Base-by-base conservation (phyloP, 2,329 filamentous ascomycete genomes). In the Alternaria sp. region DNA sequence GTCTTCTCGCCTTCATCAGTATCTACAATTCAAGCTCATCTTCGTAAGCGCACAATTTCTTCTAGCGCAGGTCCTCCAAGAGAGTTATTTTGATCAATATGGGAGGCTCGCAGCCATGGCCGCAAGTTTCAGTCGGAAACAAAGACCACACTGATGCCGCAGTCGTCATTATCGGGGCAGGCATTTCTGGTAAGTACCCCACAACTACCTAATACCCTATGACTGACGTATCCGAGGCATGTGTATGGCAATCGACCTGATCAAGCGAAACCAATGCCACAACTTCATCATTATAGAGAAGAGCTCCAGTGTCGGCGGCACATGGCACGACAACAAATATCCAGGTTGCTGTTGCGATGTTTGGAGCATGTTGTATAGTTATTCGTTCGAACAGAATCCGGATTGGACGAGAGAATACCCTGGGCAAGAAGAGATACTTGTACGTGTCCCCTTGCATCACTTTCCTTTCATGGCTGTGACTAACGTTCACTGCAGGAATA, bases 241-340 rank as follows among this genome's bases (percentile, higher is more conserved):
- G 69, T 85, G 83, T 63, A 83, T 81, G 68, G 84, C 84, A 13
- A 86, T 87, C 56, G 83, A 86, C 53, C 76, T 87, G 39, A 80
- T 87, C 65, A 82, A 80, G 54, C 74, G 77, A 8, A 82, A 82
- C 64, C 79, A 82, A 42, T 82, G 80, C 62, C 79, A 79, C 39
- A 85, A 86, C 63, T 85, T 86, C 64, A 77, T 86, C 54, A 84
- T 87, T 26, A 71, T 86, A 2, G 84, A 87, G 66, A 86, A 86
- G 71, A 82, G 81, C 28, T 80, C 80, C 14, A 80, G 80, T 2
- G 72, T 86, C 10, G 83, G 83, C 5, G 84, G 84, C 4, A 85
- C 82, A 11, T 85, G 82, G 83, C 72, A 72, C 48, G 84, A 86
- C 63, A 85, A 86, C 68, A 82, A 81, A 56, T 88, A 85, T 63